phyloP scores from a whole-genome alignment of 2,329 filamentous ascomycete genomes.

The Venturiaceae sp. region DNA sequence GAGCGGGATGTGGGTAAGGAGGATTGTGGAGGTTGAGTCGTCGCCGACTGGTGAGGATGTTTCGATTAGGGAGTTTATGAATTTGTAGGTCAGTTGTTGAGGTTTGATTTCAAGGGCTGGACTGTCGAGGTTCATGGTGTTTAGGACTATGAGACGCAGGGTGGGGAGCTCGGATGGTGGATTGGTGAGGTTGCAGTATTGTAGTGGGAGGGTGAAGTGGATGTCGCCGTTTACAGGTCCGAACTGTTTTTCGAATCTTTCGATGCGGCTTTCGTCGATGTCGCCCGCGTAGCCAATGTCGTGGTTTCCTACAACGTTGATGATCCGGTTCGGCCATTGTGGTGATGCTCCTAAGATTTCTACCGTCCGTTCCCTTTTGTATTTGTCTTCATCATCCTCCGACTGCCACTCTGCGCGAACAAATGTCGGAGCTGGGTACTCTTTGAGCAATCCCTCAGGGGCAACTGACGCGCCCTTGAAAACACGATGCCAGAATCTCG shows the following conservation, averaged over 20 bases:
- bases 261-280: slow-evolving; percentile 62
- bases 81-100: slow-evolving; percentile 68
- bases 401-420: not conserved
- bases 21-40: slow-evolving; percentile 62
- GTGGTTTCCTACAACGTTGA: slow-evolving; percentile 91
- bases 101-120: slow-evolving; percentile 59
- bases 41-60: slow-evolving; percentile 52
- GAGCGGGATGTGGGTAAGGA: slow-evolving; percentile 87
- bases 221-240: slow-evolving; percentile 88
- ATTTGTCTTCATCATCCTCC: slow-evolving; percentile 23
- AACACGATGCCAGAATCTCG: slow-evolving; percentile 71
- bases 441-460: slow-evolving; percentile 28
- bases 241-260: slow-evolving; percentile 75
- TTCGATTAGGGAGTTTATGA: slow-evolving; percentile 60
- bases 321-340: slow-evolving; percentile 64
- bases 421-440: slow-evolving; percentile 12
- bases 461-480: slow-evolving; percentile 62
- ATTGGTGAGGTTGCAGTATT: not conserved
- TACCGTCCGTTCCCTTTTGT: slow-evolving; percentile 17
- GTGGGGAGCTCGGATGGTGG: slow-evolving; percentile 43
- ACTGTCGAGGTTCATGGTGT: slow-evolving; percentile 87
- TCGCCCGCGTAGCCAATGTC: slow-evolving; percentile 96
- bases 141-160: slow-evolving; percentile 75
- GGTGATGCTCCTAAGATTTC: slow-evolving; percentile 35
- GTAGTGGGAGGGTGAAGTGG: slow-evolving; percentile 42